phyloP scores from a whole-genome alignment of 208 protist genomes.

The Wallacemonas collosoma region DNA sequence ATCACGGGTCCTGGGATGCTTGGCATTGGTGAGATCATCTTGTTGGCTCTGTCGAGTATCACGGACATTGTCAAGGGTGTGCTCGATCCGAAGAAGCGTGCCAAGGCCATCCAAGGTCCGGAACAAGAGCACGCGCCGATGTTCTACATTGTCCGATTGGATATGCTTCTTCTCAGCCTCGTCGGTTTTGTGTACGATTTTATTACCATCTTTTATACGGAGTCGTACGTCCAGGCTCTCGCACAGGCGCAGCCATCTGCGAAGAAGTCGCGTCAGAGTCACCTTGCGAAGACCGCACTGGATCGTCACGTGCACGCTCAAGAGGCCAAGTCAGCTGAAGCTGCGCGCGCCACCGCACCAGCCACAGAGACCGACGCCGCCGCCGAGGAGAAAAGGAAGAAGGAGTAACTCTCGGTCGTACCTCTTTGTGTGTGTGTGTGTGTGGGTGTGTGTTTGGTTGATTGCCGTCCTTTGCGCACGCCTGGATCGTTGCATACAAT shows the following conservation, averaged over 20 bases:
- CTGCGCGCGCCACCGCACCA: not conserved
- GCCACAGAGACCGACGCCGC: not conserved
- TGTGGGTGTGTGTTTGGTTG: conserved; percentile 9
- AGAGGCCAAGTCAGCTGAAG: not conserved
- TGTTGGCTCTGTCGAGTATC: not conserved
- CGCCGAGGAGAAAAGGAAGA: conserved; percentile 22
- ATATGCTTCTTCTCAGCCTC: conserved; percentile 24
- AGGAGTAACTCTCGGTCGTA: conserved; percentile 16
- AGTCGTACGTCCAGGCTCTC: not conserved
- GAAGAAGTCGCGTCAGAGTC: not conserved
- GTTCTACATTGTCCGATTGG: conserved; percentile 18
- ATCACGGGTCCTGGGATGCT: not conserved
- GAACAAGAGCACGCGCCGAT: not conserved
- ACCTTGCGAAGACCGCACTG: not conserved
- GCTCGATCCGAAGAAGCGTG: conserved; percentile 3
- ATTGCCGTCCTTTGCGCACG: not conserved
- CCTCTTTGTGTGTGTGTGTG: not conserved
- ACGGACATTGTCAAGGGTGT: not conserved
- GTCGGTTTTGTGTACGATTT: conserved; percentile 22
- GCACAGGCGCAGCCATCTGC: not conserved
- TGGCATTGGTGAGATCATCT: not conserved
- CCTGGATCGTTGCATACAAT: no score
- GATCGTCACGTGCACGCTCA: not conserved
- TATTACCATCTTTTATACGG: conserved; percentile 14
- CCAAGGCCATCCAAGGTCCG: not conserved